These are phyloP conservation scores for Colletotrichum karsti DNA, from an alignment of 2,329 filamentous ascomycete species.

Conservation along the genomic window DNA sequence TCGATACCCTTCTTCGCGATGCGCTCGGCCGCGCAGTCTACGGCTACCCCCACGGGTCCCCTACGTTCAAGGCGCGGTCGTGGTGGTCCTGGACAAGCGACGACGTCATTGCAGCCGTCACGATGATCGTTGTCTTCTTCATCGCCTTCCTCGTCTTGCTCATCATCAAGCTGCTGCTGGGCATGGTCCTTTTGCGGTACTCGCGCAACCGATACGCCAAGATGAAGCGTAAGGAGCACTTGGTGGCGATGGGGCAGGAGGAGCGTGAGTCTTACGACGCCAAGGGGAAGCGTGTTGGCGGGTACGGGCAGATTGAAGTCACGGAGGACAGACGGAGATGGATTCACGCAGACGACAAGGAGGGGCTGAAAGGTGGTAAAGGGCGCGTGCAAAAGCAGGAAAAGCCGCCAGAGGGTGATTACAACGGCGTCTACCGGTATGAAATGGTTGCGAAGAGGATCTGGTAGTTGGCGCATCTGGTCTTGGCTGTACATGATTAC, in stretches of 20 bases:
- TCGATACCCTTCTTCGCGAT: constrained; percentile 80
- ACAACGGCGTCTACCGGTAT: constrained; percentile 80
- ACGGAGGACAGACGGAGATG: constrained; percentile 85
- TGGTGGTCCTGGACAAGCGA: constrained; percentile 72
- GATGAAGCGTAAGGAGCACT: constrained; percentile 78
- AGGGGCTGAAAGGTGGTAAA: constrained; percentile 67
- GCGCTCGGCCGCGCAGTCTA: constrained; percentile 81
- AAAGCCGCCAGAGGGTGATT: constrained; percentile 53
- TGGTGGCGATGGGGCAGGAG: constrained; percentile 51
- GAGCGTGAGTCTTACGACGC: constrained; percentile 70
- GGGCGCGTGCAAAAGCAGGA: constrained; percentile 64
- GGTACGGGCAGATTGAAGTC: constrained; percentile 87
- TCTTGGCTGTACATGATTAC: background rate
- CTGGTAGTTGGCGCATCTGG: constrained; percentile 66
- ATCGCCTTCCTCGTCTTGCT: constrained; percentile 86
- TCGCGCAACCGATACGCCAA: constrained; percentile 79
- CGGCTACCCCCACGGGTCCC: constrained; percentile 57
- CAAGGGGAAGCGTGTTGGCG: constrained; percentile 79
- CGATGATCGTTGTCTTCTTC: constrained; percentile 88
- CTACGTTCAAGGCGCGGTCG: constrained; percentile 42
- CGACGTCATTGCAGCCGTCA: constrained; percentile 77
- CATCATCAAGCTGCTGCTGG: constrained; percentile 84
- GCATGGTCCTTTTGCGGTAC: constrained; percentile 86
- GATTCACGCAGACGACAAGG: constrained; percentile 87
- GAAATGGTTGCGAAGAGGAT: constrained; percentile 98